Conservation (phyloP, 495 filamentous ascomycete species). For the Echria macrotheca region DNA sequence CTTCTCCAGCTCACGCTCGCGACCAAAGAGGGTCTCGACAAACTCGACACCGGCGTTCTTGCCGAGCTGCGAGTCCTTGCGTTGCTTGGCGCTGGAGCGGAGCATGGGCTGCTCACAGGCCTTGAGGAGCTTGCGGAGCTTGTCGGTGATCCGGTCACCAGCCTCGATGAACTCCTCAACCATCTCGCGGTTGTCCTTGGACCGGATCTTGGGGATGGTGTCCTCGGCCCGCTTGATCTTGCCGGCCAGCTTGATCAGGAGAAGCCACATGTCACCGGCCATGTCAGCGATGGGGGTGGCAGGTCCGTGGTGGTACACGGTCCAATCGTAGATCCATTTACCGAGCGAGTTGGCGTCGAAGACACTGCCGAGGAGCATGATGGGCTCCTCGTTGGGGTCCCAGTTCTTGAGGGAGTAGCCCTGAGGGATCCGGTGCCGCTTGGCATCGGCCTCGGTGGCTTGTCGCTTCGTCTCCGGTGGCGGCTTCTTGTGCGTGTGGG, state of each 20-base stretch:
- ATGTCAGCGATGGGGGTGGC: conserved; percentile 84
- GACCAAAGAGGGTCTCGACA: conserved; percentile 93
- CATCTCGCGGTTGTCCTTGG: conserved; percentile 67
- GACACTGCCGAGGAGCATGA: conserved; percentile 89
- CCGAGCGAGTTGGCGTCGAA: conserved; percentile 97
- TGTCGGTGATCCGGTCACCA: conserved; percentile 80
- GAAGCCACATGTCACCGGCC: conserved; percentile 90
- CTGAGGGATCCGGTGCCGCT: conserved; percentile 71
- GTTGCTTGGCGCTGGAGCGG: conserved; percentile 49
- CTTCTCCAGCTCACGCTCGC: conserved; percentile 82
- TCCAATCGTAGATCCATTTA: conserved; percentile 99
- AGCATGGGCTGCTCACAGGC: conserved; percentile 89
- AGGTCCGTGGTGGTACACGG: conserved; percentile 83
- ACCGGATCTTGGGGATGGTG: conserved; percentile 66
- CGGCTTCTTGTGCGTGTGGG: conserved; percentile 32
- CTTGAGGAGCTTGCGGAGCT: conserved; percentile 83
- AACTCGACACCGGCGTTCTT: conserved; percentile 94
- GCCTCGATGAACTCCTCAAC: conserved; percentile 89
- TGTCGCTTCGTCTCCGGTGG: conserved; percentile 40
- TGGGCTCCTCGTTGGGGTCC: conserved; percentile 88
- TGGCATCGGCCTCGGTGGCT: conserved; percentile 83
- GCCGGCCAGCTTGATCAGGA: conserved; percentile 91
- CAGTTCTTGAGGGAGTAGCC: conserved; percentile 98
- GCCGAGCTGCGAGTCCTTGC: conserved; percentile 71
- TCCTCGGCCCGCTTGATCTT: conserved; percentile 93